A percentile compares a stretch with the other conserved stretches of the same genome.
Conservation (phyloP, 345 rosid genomes). For the Populus nigra region DNA sequence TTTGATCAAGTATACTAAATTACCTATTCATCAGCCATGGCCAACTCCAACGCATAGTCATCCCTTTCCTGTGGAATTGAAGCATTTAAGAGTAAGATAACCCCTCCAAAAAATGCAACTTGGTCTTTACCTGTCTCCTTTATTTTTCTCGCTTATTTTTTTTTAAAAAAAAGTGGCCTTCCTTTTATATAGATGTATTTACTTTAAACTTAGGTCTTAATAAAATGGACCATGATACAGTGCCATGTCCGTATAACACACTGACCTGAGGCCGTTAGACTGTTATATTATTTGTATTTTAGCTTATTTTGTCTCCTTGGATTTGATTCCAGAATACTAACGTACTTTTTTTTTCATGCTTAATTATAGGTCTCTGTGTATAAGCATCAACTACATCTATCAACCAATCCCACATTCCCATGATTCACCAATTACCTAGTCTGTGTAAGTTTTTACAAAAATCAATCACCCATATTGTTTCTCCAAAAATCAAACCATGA, state of each 20-base stretch:
- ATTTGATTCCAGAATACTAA: too few species aligned
- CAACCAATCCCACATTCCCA: too few species aligned
- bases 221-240: too few species aligned
- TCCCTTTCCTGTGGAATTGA: conserved; percentile 73
- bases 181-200: neutral
- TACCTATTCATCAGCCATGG: conserved; percentile 80
- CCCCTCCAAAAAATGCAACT: neutral
- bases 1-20: neutral
- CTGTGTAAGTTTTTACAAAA: too few species aligned
- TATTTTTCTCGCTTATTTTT: neutral
- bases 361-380: too few species aligned
- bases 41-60: conserved; percentile 89
- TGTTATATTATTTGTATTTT: neutral
- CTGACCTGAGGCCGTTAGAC: neutral
- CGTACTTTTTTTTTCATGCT: too few species aligned
- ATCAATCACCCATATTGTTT: too few species aligned
- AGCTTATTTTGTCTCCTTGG: too few species aligned
- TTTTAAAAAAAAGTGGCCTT: neutral
- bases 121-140: neutral
- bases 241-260: too few species aligned
- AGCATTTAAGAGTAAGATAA: conserved; percentile 12
- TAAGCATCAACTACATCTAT: too few species aligned
- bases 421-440: too few species aligned
- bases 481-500: too few species aligned
- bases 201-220: neutral